These are phyloP conservation scores for Lyophyllum decastes DNA, from an alignment of 768 basidiomycete species.

Conservation along the genomic window DNA sequence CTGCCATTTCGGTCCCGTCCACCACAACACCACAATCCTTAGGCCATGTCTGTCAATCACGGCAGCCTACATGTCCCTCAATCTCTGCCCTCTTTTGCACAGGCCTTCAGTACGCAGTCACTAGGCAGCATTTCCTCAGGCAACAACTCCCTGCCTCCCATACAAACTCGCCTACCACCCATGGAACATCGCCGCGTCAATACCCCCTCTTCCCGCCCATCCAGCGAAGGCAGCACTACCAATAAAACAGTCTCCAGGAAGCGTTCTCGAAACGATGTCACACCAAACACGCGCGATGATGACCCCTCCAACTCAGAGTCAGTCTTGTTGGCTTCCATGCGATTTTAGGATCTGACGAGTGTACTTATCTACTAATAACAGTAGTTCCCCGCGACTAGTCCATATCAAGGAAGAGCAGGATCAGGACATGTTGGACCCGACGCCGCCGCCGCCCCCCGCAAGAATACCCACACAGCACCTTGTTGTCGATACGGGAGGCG, in stretches of 20 bases:
- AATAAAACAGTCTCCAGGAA: slow-evolving; percentile 37
- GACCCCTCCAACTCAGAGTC: slow-evolving; percentile 46
- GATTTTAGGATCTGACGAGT: slow-evolving; percentile 10
- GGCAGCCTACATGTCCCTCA: slow-evolving; percentile 49
- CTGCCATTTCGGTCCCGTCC: slow-evolving; percentile 10
- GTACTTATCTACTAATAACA: slow-evolving; percentile 17
- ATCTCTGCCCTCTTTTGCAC: slow-evolving; percentile 78
- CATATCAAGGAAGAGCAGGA: slow-evolving; percentile 69
- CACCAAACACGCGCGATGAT: slow-evolving; percentile 34
- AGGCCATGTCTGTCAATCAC: slow-evolving; percentile 44
- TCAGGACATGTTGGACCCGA: slow-evolving; percentile 42
- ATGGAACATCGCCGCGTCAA: slow-evolving; percentile 35
- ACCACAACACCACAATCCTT: neutral
- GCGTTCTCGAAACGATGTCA: slow-evolving; percentile 44
- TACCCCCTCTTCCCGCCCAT: slow-evolving; percentile 31
- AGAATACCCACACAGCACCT: slow-evolving; percentile 20
- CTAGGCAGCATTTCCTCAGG: slow-evolving; percentile 48
- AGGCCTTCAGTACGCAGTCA: slow-evolving; percentile 66
- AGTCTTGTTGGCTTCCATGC: slow-evolving; percentile 27
- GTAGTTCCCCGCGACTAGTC: slow-evolving; percentile 45
- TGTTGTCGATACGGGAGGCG: slow-evolving; percentile 23
- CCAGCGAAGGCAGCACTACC: slow-evolving; percentile 29
- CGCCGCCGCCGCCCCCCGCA: slow-evolving; percentile 33
- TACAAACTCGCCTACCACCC: slow-evolving; percentile 45
- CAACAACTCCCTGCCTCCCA: slow-evolving; percentile 67